Percentiles rank a stretch among this genome's conserved stretches.
Evolutionary conservation across 129 eudicot species (phyloP).

Genomic region (Flaveria trinervia): DNA sequence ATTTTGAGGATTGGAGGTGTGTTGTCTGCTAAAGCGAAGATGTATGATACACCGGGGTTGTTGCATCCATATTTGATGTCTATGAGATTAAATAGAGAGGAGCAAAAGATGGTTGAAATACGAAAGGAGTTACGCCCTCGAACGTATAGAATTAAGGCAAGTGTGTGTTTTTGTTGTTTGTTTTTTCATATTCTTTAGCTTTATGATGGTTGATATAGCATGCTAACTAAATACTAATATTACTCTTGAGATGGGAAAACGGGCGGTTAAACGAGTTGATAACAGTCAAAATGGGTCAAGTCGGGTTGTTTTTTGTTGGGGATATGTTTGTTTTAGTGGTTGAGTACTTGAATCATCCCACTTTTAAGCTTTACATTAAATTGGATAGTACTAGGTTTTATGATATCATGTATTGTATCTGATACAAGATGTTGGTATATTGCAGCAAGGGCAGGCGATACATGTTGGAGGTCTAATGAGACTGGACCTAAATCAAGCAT

Average conservation of each 20-base stretch:
- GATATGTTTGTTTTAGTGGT: neutral
- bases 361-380: neutral
- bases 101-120: constrained; percentile 92
- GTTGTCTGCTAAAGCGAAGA: constrained; percentile 89
- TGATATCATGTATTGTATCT: constrained; percentile 10
- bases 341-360: neutral
- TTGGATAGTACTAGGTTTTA: constrained; percentile 1
- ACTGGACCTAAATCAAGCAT: constrained; percentile 75
- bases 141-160: constrained; percentile 76
- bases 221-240: neutral
- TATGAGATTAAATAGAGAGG: constrained; percentile 86
- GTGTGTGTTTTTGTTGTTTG: constrained; percentile 13
- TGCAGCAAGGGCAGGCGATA: constrained; percentile 82
- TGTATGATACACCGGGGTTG: constrained; percentile 97
- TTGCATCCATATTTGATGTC: constrained; percentile 92
- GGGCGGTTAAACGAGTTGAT: neutral
- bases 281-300: constrained; percentile 3
- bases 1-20: constrained; percentile 86
- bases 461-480: constrained; percentile 88
- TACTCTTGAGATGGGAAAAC: neutral
- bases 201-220: constrained; percentile 6
- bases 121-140: constrained; percentile 86
- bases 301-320: neutral
- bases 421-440: constrained; percentile 24
- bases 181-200: neutral